Evolutionary conservation across 2,329 filamentous ascomycete species (phyloP).

Genomic region (Aspergillus glaucus): DNA sequence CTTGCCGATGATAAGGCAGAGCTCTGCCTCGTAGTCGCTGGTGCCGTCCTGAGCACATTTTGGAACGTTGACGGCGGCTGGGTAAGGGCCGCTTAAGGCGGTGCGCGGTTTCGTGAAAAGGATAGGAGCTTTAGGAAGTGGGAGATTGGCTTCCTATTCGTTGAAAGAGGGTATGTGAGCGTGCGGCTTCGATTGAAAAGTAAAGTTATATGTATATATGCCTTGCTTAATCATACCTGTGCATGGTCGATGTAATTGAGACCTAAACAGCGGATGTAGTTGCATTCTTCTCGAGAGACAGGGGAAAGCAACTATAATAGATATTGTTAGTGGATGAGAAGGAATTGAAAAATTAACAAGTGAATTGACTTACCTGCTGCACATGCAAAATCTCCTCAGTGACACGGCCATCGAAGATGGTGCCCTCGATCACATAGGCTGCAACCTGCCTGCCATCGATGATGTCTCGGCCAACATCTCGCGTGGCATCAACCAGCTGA

Average conservation of each 20-base stretch:
- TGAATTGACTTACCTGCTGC: conserved; percentile 6
- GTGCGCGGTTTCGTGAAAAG: conserved; percentile 26
- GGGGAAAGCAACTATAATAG: conserved; percentile 22
- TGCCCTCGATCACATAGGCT: conserved; percentile 20
- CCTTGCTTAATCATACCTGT: conserved; percentile 9
- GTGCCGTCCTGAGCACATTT: conserved; percentile 25
- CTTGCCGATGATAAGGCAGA: conserved; percentile 21
- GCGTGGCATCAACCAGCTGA: conserved; percentile 21
- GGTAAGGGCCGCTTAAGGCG: conserved; percentile 21
- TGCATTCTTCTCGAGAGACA: conserved; percentile 18
- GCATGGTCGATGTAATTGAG: conserved; percentile 27
- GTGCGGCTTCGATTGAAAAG: background rate
- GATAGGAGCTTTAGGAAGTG: conserved; percentile 21
- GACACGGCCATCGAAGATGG: conserved; percentile 22
- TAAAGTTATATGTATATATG: background rate
- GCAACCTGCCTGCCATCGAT: conserved; percentile 15
- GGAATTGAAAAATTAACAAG: background rate
- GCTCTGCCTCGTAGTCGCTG: conserved; percentile 27
- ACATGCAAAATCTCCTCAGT: conserved; percentile 20
- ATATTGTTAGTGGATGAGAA: background rate
- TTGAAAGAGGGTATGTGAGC: background rate
- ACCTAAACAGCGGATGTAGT: conserved; percentile 25
- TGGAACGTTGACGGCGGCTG: conserved; percentile 22
- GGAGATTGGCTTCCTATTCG: conserved; percentile 17
- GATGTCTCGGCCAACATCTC: conserved; percentile 21